Evolutionary conservation across 148 eudicot species (phyloP).

Genomic region (Camellia granthamiana): DNA sequence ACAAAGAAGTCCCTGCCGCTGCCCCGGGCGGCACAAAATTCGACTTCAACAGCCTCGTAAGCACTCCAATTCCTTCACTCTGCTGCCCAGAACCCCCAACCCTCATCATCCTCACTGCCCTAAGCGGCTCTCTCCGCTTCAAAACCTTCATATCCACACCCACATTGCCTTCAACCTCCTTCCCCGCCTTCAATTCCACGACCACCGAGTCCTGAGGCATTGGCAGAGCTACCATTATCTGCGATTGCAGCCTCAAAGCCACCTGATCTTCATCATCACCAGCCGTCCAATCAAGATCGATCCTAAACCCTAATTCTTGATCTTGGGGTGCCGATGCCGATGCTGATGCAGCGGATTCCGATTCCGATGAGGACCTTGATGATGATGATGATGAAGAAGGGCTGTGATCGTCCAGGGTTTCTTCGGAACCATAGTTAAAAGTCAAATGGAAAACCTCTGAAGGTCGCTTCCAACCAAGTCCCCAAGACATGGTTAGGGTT

Average conservation of each 20-base stretch:
- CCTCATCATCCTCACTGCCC: constrained; percentile 54
- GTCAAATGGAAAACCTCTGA: constrained; percentile 72
- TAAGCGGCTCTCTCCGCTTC: constrained; percentile 73
- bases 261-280: constrained; percentile 95
- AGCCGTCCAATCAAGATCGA: constrained; percentile 87
- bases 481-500: constrained; percentile 78
- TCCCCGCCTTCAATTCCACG: constrained; percentile 33
- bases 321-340: constrained; percentile 18
- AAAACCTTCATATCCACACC: constrained; percentile 73
- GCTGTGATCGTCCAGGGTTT: constrained; percentile 25
- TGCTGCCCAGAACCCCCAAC: constrained; percentile 74
- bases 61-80: constrained; percentile 85
- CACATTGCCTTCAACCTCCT: constrained; percentile 27
- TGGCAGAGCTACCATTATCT: constrained; percentile 87
- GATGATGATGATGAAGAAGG: constrained; percentile 22
- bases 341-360: constrained; percentile 9
- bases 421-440: constrained; percentile 59
- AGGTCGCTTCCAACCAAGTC: constrained; percentile 88
- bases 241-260: constrained; percentile 72
- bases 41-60: constrained; percentile 62
- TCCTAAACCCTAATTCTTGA: constrained; percentile 40
- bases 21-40: constrained; percentile 28
- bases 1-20: constrained; percentile 21
- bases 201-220: constrained; percentile 79
- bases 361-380: constrained; percentile 24